A percentile compares a stretch with the other conserved stretches of the same genome.
These are phyloP conservation scores for Trametes polyzona DNA, from an alignment of 1,284 basidiomycete genomes.

Conservation along the genomic window DNA sequence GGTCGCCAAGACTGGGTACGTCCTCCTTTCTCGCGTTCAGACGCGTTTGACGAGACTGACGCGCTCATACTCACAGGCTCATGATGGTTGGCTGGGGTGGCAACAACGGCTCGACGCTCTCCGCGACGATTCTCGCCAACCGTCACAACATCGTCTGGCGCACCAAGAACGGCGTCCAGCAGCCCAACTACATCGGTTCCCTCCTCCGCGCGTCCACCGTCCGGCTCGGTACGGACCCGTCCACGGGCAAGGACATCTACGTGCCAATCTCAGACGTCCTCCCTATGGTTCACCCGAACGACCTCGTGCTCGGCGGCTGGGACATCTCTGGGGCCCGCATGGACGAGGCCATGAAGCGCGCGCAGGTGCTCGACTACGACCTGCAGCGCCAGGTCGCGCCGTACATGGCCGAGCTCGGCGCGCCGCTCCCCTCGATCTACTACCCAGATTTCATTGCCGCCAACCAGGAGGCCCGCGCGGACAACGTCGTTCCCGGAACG, in stretches of 20 bases:
- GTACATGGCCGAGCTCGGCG: slow-evolving; percentile 80
- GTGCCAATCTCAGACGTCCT: slow-evolving; percentile 93
- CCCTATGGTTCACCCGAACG: slow-evolving; percentile 99
- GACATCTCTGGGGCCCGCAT: slow-evolving; percentile 89
- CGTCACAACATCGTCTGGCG: slow-evolving; percentile 94
- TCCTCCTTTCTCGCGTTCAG: slow-evolving; percentile 27
- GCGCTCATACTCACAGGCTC: slow-evolving; percentile 56
- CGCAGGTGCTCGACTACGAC: slow-evolving; percentile 95
- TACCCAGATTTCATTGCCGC: slow-evolving; percentile 96
- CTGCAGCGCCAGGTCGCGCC: slow-evolving; percentile 95
- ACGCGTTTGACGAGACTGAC: slow-evolving; percentile 10
- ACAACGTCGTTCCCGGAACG: slow-evolving; percentile 86
- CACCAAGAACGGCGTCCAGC: slow-evolving; percentile 92
- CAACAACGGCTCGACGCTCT: slow-evolving; percentile 96
- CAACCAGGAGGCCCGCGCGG: slow-evolving; percentile 95
- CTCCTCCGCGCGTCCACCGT: slow-evolving; percentile 95
- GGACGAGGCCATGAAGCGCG: slow-evolving; percentile 93
- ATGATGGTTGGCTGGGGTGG: slow-evolving; percentile 98
- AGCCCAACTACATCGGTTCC: slow-evolving; percentile 97
- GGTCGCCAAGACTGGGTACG: slow-evolving; percentile 92
- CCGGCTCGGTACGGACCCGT: slow-evolving; percentile 85
- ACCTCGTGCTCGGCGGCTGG: slow-evolving; percentile 98
- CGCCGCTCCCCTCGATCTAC: slow-evolving; percentile 94
- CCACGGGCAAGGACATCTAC: slow-evolving; percentile 89
- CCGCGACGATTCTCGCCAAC: slow-evolving; percentile 96